Evolutionary conservation across 73 alveolate species (phyloP).

Genomic region (Paramecium biaurelia): DNA sequence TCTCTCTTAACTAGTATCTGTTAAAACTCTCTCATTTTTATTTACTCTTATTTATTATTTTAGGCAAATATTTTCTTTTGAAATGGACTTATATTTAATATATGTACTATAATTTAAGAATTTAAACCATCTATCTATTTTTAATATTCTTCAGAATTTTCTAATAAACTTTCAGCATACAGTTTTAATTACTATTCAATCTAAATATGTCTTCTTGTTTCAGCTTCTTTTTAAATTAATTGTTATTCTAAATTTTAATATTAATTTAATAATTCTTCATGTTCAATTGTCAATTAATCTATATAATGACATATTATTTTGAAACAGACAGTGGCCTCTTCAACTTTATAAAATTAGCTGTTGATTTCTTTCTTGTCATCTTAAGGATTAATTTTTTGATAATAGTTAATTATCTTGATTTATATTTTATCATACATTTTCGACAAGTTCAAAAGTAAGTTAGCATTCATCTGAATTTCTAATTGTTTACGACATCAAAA

Average conservation of each 20-base stretch:
- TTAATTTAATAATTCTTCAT: neutral
- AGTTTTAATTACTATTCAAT: neutral
- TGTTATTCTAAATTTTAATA: neutral
- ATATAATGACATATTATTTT: neutral
- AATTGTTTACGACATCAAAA: neutral
- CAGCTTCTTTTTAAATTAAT: constrained; percentile 16
- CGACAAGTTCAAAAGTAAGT: neutral
- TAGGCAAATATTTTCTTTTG: neutral
- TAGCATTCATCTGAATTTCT: neutral
- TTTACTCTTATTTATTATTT: neutral
- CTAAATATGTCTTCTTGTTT: neutral
- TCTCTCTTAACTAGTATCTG: neutral
- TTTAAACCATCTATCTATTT: neutral
- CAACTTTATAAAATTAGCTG: neutral
- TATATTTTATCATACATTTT: neutral
- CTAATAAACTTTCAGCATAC: constrained; percentile 8
- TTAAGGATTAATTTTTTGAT: neutral
- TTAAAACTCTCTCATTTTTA: neutral
- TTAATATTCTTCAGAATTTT: neutral
- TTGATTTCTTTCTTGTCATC: neutral
- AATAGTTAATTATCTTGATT: neutral
- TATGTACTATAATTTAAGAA: neutral
- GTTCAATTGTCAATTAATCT: neutral
- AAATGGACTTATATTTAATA: neutral
- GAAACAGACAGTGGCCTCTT: neutral